phyloP scores from a whole-genome alignment of 2,329 filamentous ascomycete species.

The Ophiobolus disseminans region DNA sequence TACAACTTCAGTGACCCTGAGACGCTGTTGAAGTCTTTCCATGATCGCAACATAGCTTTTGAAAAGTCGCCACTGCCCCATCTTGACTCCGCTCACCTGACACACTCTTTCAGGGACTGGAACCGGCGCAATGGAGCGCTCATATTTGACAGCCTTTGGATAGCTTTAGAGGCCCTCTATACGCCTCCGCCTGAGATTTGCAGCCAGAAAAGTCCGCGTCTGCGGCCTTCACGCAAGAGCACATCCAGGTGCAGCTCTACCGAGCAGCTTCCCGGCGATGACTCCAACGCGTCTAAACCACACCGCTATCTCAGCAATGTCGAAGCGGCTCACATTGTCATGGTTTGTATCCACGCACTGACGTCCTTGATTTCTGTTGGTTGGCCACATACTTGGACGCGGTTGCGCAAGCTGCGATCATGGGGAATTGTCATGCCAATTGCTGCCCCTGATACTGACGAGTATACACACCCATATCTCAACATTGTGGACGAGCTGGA shows the following conservation, averaged over 20 bases:
- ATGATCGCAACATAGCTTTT: constrained; percentile 31
- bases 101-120: constrained; percentile 45
- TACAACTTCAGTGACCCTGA: constrained; percentile 41
- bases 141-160: constrained; percentile 48
- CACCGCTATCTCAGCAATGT: constrained; percentile 37
- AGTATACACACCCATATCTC: constrained; percentile 40
- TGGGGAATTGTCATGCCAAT: constrained; percentile 46
- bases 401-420: constrained; percentile 48
- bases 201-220: constrained; percentile 30
- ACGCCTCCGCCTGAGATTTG: constrained; percentile 43
- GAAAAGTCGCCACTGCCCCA: constrained; percentile 43
- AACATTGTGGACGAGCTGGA: constrained; percentile 55
- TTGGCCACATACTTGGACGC: constrained; percentile 40
- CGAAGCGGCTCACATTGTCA: constrained; percentile 51
- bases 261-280: neutral
- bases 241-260: constrained; percentile 1
- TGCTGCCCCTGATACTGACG: constrained; percentile 24
- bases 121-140: constrained; percentile 41
- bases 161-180: constrained; percentile 42
- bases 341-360: constrained; percentile 52
- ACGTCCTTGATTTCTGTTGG: constrained; percentile 42
- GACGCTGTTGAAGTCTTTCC: constrained; percentile 45
- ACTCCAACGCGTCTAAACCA: neutral
- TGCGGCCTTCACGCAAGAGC: constrained; percentile 25
- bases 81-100: constrained; percentile 40